Base-by-base conservation (phyloP, 371 early-diverging fungal species). In the Actinomortierella ambigua region DNA sequence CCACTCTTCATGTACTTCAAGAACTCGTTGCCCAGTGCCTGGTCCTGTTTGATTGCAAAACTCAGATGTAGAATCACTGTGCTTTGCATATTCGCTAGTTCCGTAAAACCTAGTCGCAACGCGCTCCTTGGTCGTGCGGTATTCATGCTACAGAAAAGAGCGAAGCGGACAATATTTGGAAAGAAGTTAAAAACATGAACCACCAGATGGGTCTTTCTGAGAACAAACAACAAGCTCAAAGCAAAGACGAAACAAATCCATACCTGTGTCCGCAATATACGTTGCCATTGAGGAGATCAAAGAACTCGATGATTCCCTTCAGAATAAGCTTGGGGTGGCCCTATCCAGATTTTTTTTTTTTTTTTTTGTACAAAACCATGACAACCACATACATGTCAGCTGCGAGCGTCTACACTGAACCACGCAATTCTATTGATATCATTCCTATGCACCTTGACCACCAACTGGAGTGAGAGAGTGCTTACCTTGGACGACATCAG, bases 11-110 rank as follows among this genome's bases (percentile, higher is more conserved):
- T 76, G 27, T 81, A 78, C 55, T 86, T 88, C 15, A 88, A 39
- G 0, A 86, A 63, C 59, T 86, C 87, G 7, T 57, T 68, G 7
- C 88, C 88, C 27, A 88, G 67, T 22, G 85, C 82, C 58, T 88
- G 85, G 59, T 88, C 87, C 64, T 86, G 87, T 24, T 84, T 85
- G 22, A 86, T 78, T 15, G 87, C 87, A 63, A 85, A 88, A 26
- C 82, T 76, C 26, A 88, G 70, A 53, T 88, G 87, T 23, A 88
- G 70, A 66, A 88, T 82, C 7, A 82, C 82, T 6, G 84, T 86
- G 26, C 87, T 85, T 73, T 86, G 83, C 56, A 84, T 80, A 2
- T 54, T 68, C 28, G 61, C 65, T 23, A 79, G 61, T 42, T 79
- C 68, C 44, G 69, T 28, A 41, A 77, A 78, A 3, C 50, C 61